Evolutionary conservation across 2,329 filamentous ascomycete species (phyloP), one percentile per base, ranked within the genome.

Genomic region (Diaporthe sp.): DNA sequence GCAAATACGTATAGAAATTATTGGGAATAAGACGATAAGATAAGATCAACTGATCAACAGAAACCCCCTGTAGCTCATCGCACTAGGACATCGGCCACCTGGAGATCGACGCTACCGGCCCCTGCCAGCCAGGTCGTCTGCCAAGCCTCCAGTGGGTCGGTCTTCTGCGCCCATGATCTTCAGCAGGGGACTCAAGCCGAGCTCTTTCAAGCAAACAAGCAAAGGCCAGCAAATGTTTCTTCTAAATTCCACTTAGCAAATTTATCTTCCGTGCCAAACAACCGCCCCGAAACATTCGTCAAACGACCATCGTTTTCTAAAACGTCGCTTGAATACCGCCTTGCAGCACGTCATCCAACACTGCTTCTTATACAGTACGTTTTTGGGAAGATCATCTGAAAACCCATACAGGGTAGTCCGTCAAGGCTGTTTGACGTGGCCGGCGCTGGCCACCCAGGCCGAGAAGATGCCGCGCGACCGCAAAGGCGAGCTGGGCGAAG

Each of bases 211-310:
- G 25, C 12, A 12, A 55, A 15, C 22, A 55, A 31, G 53, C 53
- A 17, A 17, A 55, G 13, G n/a, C 53, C 25, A 53, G 31, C 65
- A 28, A 28, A 39, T 53, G 47, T 53, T 68, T 53, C 63, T 25
- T 17, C 8, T n/a, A 10, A 55, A 55, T 70, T 39, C 8, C 49
- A 42, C 17, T 7, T 42, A 7, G n/a, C 15, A 15, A 39, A 9
- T 31, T 51, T 47, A 20, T 12, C 9, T 37, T 10, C n/a, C 31
- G 15, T 22, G n/a, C 28, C 13, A 22, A 63, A 39, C 44, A 31
- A 31, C 28, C 20, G 12, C 44, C 42, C 47, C 44, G 22, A 72
- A 72, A 72, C 58, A 75, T 75, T 72, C 57, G 57, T 72, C 67
- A 67, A 75, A 75, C 68, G 34, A 67, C n/a, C 22, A 28, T 22